A percentile compares a stretch with the other conserved stretches of the same genome.
These are phyloP conservation scores for Fallopia convolvulus DNA, from an alignment of 148 eudicot species.

Conservation along the genomic window DNA sequence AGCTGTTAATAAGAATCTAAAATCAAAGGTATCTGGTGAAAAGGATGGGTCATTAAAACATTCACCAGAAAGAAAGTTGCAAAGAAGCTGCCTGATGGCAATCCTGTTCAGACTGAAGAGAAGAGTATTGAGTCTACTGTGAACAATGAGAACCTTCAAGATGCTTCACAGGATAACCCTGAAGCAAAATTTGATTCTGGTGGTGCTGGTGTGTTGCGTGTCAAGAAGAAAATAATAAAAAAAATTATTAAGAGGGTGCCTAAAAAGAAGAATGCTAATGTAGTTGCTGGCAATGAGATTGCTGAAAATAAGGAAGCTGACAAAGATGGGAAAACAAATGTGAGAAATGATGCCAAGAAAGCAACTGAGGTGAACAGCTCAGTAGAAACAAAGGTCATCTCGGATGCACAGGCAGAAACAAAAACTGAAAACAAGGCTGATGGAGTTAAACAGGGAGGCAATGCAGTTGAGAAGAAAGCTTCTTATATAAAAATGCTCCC, in stretches of 20 bases:
- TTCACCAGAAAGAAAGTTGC: constrained; percentile 40
- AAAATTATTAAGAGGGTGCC: constrained; percentile 72
- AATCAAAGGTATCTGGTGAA: constrained; percentile 31
- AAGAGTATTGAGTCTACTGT: constrained; percentile 22
- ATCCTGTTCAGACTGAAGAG: constrained; percentile 26
- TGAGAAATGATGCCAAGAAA: constrained; percentile 24
- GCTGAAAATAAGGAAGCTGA: constrained; percentile 22
- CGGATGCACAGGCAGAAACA: constrained; percentile 16
- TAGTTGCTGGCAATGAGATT: constrained; percentile 29
- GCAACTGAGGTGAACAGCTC: constrained; percentile 17
- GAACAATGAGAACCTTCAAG: constrained; percentile 8
- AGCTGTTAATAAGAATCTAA: constrained; percentile 20
- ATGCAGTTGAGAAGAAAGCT: constrained; percentile 24
- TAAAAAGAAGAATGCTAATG: constrained; percentile 39
- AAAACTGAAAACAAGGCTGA: constrained; percentile 28
- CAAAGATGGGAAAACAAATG: constrained; percentile 21
- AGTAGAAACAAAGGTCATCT: background rate
- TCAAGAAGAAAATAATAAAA: constrained; percentile 52
- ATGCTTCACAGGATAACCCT: constrained; percentile 23
- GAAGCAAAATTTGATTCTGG: constrained; percentile 26
- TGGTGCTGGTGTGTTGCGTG: constrained; percentile 19
- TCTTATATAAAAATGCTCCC: constrained; percentile 21
- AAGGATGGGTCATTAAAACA: constrained; percentile 41
- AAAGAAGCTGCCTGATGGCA: constrained; percentile 17
- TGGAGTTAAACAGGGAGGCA: constrained; percentile 29